phyloP scores from a whole-genome alignment of 2,329 filamentous ascomycete genomes.

The Microdochium nivale region DNA sequence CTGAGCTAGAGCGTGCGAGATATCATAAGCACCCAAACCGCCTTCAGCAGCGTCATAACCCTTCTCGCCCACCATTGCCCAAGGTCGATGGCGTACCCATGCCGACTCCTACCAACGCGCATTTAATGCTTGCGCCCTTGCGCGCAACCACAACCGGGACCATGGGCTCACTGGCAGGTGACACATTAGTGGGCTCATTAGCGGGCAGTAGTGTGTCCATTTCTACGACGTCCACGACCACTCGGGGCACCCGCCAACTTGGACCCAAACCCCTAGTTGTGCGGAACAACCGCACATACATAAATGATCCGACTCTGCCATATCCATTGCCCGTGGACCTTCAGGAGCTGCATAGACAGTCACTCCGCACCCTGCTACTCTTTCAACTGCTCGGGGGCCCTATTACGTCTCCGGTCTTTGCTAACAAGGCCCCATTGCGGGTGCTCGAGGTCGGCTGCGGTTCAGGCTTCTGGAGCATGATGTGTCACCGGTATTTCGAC shows the following conservation, averaged over 20 bases:
- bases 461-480: slow-evolving; percentile 80
- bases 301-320: slow-evolving; percentile 60
- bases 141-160: slow-evolving; percentile 29
- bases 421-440: slow-evolving; percentile 59
- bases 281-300: slow-evolving; percentile 74
- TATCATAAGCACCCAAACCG: background rate
- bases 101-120: background rate
- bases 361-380: slow-evolving; percentile 70
- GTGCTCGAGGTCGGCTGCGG: slow-evolving; percentile 86
- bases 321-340: slow-evolving; percentile 90
- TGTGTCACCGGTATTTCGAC: slow-evolving; percentile 74
- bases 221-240: slow-evolving; percentile 15
- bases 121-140: slow-evolving; percentile 22
- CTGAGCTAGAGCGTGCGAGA: slow-evolving; percentile 4
- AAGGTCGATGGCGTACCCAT: slow-evolving; percentile 24
- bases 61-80: background rate
- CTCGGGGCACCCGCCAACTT: slow-evolving; percentile 11
- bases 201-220: slow-evolving; percentile 28
- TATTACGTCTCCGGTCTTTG: slow-evolving; percentile 62
- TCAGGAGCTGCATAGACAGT: slow-evolving; percentile 79
- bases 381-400: slow-evolving; percentile 75
- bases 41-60: background rate
- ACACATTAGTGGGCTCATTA: slow-evolving; percentile 28
- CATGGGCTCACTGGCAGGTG: slow-evolving; percentile 37
- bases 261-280: slow-evolving; percentile 50